phyloP scores from a whole-genome alignment of 139 green algal species.

The Zygnema circumcarinatum region DNA sequence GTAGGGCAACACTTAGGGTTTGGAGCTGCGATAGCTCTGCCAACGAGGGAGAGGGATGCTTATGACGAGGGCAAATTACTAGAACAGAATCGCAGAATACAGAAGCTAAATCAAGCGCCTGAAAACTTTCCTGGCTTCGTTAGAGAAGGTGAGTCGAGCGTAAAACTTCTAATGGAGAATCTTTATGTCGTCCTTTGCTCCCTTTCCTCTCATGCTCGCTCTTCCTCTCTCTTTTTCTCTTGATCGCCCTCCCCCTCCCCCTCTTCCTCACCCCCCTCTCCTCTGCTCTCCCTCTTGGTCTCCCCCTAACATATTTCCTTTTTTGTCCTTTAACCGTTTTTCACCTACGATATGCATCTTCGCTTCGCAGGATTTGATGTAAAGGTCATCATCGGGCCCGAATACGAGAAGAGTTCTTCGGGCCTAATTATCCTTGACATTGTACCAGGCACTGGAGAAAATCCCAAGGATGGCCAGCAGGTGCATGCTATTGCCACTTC shows the following conservation, averaged over 20 bases:
- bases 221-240: background rate
- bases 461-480: slow-evolving; percentile 85
- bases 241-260: background rate
- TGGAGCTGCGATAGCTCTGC: background rate
- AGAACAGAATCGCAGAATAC: slow-evolving; percentile 51
- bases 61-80: slow-evolving; percentile 57
- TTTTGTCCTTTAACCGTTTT: background rate
- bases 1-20: background rate
- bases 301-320: background rate
- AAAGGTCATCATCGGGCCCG: slow-evolving; percentile 63
- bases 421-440: slow-evolving; percentile 60
- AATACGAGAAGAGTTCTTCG: slow-evolving; percentile 36
- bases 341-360: background rate
- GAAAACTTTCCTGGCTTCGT: slow-evolving; percentile 56
- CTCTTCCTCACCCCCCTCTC: background rate
- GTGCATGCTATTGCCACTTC: slow-evolving; percentile 65
- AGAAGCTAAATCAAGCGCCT: slow-evolving; percentile 45
- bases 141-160: slow-evolving; percentile 21
- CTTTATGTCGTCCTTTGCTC: background rate
- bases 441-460: slow-evolving; percentile 53
- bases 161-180: background rate
- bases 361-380: slow-evolving; percentile 83
- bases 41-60: background rate
- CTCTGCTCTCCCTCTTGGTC: background rate
- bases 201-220: slow-evolving; percentile 27